Percentiles rank a stretch among this genome's conserved stretches.
Conservation (phyloP, 345 rosid species). For the Eucalyptus pauciflora region DNA sequence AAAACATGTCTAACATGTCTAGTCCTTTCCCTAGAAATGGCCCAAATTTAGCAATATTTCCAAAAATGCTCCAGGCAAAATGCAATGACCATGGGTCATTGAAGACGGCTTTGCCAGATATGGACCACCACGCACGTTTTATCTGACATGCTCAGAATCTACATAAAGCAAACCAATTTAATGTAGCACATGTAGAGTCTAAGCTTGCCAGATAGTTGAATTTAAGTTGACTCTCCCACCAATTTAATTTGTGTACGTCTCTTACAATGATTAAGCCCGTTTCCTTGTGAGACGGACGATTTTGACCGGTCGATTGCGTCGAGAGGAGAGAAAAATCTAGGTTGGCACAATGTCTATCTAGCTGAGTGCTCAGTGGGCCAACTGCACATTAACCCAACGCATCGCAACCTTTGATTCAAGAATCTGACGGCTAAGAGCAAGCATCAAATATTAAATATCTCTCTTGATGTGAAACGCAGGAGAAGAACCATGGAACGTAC, state of each 20-base stretch:
- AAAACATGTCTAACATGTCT: neutral
- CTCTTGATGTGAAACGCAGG: slow-evolving; percentile 23
- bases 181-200: neutral
- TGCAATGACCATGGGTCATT: neutral
- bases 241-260: neutral
- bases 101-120: neutral
- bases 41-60: neutral
- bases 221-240: neutral
- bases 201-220: neutral
- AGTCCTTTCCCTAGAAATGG: neutral
- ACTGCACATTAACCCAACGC: neutral
- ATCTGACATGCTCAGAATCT: neutral
- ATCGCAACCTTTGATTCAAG: neutral
- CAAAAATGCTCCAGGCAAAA: neutral
- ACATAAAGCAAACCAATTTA: neutral
- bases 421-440: neutral
- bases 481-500: slow-evolving; percentile 54
- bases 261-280: neutral
- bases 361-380: neutral
- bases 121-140: neutral
- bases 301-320: neutral
- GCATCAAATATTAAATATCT: neutral
- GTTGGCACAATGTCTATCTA: neutral
- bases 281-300: neutral
- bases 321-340: neutral